phyloP scores from a whole-genome alignment of 208 protist genomes.

The Porcisia hertigi region DNA sequence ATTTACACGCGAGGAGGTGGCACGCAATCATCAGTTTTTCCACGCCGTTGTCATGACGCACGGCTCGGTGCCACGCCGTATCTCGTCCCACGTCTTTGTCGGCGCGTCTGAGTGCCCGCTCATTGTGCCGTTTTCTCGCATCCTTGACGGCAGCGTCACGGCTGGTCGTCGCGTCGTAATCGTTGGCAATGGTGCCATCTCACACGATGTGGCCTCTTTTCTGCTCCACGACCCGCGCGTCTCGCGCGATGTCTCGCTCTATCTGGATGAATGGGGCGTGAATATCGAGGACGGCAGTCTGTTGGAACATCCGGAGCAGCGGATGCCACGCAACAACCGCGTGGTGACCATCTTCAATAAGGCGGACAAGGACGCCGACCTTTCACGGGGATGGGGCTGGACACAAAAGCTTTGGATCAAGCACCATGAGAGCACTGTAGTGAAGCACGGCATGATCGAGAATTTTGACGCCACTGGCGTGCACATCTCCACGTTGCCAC shows the following conservation, averaged over 20 bases:
- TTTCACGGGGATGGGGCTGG: constrained; percentile 81
- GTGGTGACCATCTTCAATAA: constrained; percentile 84
- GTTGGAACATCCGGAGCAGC: constrained; percentile 22
- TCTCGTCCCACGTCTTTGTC: constrained; percentile 67
- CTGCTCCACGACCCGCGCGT: constrained; percentile 84
- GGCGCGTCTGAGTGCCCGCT: constrained; percentile 65
- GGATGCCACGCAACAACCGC: constrained; percentile 72
- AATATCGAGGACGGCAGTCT: constrained; percentile 69
- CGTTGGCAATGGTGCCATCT: constrained; percentile 83
- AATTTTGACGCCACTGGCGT: constrained; percentile 69
- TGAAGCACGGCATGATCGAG: constrained; percentile 70
- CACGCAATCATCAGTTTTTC: constrained; percentile 82
- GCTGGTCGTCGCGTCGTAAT: constrained; percentile 82
- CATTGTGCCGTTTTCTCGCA: constrained; percentile 75
- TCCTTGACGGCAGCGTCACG: constrained; percentile 77
- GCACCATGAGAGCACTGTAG: constrained; percentile 63
- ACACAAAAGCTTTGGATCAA: constrained; percentile 84
- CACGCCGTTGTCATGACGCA: constrained; percentile 78
- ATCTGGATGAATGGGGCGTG: constrained; percentile 84
- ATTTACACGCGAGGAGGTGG: constrained; percentile 81
- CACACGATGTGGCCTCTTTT: constrained; percentile 84
- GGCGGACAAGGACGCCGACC: constrained; percentile 73
- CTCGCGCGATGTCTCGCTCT: constrained; percentile 63
- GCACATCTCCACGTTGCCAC: constrained; percentile 62
- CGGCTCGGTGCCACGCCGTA: constrained; percentile 65